Base-by-base conservation (phyloP, 371 early-diverging fungal species). In the Zopfochytrium polystomum region DNA sequence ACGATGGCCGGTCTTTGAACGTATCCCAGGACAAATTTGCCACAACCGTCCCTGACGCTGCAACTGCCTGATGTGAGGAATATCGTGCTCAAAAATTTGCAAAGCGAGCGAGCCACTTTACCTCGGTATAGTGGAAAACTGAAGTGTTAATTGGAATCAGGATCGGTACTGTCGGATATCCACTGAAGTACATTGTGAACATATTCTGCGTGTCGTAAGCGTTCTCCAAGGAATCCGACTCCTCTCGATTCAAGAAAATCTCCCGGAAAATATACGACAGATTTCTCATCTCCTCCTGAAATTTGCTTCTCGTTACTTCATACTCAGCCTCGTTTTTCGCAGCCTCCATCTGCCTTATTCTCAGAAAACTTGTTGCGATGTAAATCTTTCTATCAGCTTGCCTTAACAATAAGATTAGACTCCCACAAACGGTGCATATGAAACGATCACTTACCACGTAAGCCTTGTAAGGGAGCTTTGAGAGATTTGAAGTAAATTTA, bases 261-360 rank as follows among this genome's bases (percentile, higher is more conserved):
- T 25, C 44, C 15, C 55, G 25, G 5, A 20, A 25, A 7, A 32
- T 30, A 1, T 11, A 31, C 5, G 62, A 55, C 1, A 62, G 44
- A 27, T 55, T 62, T 43, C 38, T 1, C 54, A 55, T 62, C 38
- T 62, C 62, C 9, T 54, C 18, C 11, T 20, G 20, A 9, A 62
- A n/a, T 1, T n/a, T 9, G n/a, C 15, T 46, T 47, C 38, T 29
- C 11, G 32, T 32, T 23, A 1, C 29, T 27, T 26, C n/a, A 46
- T 56, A 63, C 20, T 33, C 18, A 18, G 9, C 32, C 6, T 2
- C 2, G 33, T 63, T 34, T 11, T 48, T 25, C 2, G 63, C 38
- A 26, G 9, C 9, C 42, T 56, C 50, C 5, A 63, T 20, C 32
- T 56, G 48, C 2, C 57, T 47, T 3, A 63, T 23, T 49, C 63